Base-by-base conservation (phyloP, 345 rosid genomes). In the Aethionema arabicum region DNA sequence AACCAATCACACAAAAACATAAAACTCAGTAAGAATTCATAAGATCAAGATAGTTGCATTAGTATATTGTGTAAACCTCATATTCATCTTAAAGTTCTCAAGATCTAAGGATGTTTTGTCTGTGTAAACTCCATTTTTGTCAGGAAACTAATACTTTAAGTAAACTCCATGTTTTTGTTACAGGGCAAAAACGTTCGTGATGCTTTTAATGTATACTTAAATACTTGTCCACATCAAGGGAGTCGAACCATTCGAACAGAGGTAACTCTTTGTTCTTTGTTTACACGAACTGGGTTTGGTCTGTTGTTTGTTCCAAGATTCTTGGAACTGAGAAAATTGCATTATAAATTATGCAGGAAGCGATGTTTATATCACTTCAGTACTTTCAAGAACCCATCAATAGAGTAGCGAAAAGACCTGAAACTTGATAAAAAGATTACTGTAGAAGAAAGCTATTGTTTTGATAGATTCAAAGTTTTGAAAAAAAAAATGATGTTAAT, bases 221-320 rank as follows among this genome's bases (percentile, higher is more conserved):
- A 91, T 74, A 84, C 91, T 0, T 91, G 96, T 64, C 91, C 96
- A 8, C 80, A 76, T 73, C 98, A 88, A 83, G 96, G 98, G 72
- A 91, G 96, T 77, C 78, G 98, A 67, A 88, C 96, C 15, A 91
- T 91, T 56, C 85, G 97, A 54, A 78, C 95, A 7, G 95, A 90
- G 97, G 97, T 86, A 2, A 4, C 13, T 30, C 29, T 52, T 38
- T 31, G 11, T 68, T 37, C 2, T 21, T 31, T 29, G 9, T 41
- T 15, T 9, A 16, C 61, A 10, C 55, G 45, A 30, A 42, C 56
- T 55, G 32, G 27, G 12, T 53, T 2, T 56, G 40, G 37, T 30
- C 7, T 37, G 7, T 27, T 30, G 14, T 46, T 12, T 51, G 61
- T 13, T 36, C 32, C 2, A 1, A 10, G 38, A 21, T 36, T 44